These are phyloP conservation scores for Dianthus caryophyllus DNA, from an alignment of 148 eudicot species.

Conservation along the genomic window DNA sequence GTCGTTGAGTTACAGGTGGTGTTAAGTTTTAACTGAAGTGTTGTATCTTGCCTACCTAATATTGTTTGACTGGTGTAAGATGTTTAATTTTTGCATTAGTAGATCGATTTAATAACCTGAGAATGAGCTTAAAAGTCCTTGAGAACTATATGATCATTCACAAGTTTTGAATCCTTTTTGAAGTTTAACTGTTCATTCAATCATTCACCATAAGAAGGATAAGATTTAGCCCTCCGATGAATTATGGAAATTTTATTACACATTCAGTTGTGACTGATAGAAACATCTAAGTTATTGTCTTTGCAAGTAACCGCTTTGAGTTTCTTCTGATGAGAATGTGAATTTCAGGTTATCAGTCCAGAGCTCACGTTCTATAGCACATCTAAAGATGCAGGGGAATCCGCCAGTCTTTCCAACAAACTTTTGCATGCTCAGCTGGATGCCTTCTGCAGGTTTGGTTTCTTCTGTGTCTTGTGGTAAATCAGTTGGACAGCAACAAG, in stretches of 20 bases:
- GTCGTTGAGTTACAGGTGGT: constrained; percentile 79
- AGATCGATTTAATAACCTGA: not conserved
- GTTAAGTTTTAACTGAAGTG: not conserved
- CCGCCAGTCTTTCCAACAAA: constrained; percentile 65
- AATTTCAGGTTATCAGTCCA: constrained; percentile 84
- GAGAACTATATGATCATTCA: not conserved
- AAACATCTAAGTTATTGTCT: not conserved
- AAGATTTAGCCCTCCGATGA: not conserved
- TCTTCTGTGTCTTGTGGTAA: not conserved
- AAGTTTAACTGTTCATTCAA: not conserved
- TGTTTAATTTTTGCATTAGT: not conserved
- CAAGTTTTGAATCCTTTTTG: not conserved
- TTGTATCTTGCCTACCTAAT: not conserved
- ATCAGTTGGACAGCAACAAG: not conserved
- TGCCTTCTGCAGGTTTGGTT: constrained; percentile 70
- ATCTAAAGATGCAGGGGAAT: constrained; percentile 62
- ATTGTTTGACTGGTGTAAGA: constrained; percentile 6
- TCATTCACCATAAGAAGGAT: not conserved
- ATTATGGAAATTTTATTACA: not conserved
- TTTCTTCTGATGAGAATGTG: constrained; percentile 10
- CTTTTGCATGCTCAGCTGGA: constrained; percentile 87
- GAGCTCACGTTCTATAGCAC: constrained; percentile 89
- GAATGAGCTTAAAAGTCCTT: not conserved
- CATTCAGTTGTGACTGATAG: not conserved
- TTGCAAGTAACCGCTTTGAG: not conserved